Base-by-base conservation (phyloP, 2,329 filamentous ascomycete genomes). In the Arachnomyces sp. region DNA sequence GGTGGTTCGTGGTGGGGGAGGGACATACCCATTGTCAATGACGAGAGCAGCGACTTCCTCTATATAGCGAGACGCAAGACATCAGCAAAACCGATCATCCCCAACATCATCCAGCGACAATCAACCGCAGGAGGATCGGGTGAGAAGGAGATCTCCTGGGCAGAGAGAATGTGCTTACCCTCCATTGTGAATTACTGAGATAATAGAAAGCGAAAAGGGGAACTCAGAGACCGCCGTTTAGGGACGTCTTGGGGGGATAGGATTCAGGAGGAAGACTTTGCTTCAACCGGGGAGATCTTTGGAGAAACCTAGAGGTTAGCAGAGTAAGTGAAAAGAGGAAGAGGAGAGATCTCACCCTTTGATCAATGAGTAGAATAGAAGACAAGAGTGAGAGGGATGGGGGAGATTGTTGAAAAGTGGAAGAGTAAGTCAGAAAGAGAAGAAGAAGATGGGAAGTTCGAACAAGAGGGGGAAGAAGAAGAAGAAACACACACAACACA, bases 11-110 rank as follows among this genome's bases (percentile, higher is more conserved):
- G 21, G 30, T 57, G 55, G 57, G 53, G 59, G 53, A 46, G 52
- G 46, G 40, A 77, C 89, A 86, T 90, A 98, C 92, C 92, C 92
- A 96, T 98, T 98, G 89, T 98, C 92, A 77, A 98, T 96, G 75
- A 98, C 92, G 86, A 98, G 89, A 74, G 92, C 92, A 73, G 92
- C 92, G 75, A 98, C 92, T 87, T 98, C 92, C 82, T 98, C 92
- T 96, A 68, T 72, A 74, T 52, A 49, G 48, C 50, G 57, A 49
- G 65, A 55, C 40, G 54, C 46, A 52, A 28, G 63, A 75, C 54
- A 77, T 69, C 56, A 69, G 66, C 58, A 51, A 53, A n/a, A 38
- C 41, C 31, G 17, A 43, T 13, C 35, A 29, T 39, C 37, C 50
- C 37, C 50, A 43, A 42, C 36, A 39, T 36, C 43, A 34, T 29